Conservation (phyloP, 2,329 filamentous ascomycete species). For the Apiospora kogelbergensis region DNA sequence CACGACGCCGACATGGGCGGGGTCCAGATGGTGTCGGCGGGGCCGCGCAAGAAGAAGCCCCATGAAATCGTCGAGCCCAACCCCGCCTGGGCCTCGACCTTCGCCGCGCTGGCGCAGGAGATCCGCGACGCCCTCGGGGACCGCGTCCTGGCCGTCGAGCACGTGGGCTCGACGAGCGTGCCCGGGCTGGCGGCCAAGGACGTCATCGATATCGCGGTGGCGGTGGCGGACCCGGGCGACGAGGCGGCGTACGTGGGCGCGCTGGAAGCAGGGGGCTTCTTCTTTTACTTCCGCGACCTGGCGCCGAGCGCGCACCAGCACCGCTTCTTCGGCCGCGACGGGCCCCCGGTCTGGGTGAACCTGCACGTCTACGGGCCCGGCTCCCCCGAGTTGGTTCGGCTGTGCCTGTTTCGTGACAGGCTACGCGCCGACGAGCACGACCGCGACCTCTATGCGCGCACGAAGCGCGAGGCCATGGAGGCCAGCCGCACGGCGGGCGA, state of each 20-base stretch:
- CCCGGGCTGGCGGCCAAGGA: constrained; percentile 49
- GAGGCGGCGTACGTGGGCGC: constrained; percentile 42
- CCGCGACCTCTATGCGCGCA: constrained; percentile 36
- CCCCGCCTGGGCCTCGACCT: constrained; percentile 9
- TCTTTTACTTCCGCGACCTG: constrained; percentile 49
- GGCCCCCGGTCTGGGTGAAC: constrained; percentile 46
- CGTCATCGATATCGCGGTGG: constrained; percentile 53
- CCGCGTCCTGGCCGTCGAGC: constrained; percentile 37
- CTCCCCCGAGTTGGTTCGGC: constrained; percentile 41
- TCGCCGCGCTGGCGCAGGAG: constrained; percentile 8
- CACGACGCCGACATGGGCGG: neutral
- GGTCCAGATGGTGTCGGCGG: constrained; percentile 1
- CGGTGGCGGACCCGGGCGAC: constrained; percentile 38
- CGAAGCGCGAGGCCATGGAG: constrained; percentile 37
- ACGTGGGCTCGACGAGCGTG: constrained; percentile 52
- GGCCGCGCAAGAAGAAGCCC: neutral
- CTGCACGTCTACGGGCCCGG: constrained; percentile 48
- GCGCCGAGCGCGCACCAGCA: constrained; percentile 36
- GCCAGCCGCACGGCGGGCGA: constrained; percentile 31
- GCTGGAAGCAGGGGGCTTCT: constrained; percentile 45
- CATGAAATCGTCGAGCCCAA: constrained; percentile 13
- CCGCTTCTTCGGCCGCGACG: constrained; percentile 44
- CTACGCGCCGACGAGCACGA: constrained; percentile 38
- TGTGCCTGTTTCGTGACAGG: constrained; percentile 47
- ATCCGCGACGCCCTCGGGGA: constrained; percentile 37